These are phyloP conservation scores for Xerocomellus amylosporus DNA, from an alignment of 768 basidiomycete genomes.

Conservation along the genomic window DNA sequence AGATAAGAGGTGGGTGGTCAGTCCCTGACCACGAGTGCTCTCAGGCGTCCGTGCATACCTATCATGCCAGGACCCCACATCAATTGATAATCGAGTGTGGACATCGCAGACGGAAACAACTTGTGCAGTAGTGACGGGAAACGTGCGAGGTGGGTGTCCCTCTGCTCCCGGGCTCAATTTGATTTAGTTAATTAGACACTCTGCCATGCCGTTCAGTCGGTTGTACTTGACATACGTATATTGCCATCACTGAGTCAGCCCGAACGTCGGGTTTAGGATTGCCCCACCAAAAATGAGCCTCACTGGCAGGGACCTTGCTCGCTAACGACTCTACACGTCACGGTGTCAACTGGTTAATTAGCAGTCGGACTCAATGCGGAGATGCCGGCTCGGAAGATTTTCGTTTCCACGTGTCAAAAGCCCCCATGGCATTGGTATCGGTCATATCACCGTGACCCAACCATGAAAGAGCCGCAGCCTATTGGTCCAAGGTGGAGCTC, in stretches of 20 bases:
- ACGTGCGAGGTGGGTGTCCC: no score
- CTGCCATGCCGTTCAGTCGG: no score
- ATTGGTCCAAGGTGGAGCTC: constrained; percentile 70
- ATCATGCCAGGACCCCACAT: constrained; percentile 18
- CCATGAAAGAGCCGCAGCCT: constrained; percentile 46
- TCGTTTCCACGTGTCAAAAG: constrained; percentile 32
- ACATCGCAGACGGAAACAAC: constrained; percentile 6
- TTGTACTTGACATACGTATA: no score
- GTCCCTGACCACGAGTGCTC: neutral
- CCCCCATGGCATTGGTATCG: constrained; percentile 21
- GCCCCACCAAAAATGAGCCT: no score
- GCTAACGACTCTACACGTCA: no score
- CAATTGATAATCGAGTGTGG: neutral
- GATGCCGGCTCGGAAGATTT: constrained; percentile 34
- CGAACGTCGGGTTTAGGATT: no score
- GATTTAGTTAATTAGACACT: no score
- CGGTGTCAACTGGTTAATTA: no score
- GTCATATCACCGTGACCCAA: constrained; percentile 34
- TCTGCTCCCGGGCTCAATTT: no score
- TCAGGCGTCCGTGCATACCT: constrained; percentile 4
- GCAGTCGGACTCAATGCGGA: neutral
- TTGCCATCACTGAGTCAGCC: no score
- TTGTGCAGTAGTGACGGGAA: neutral
- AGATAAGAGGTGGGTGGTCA: constrained; percentile 21
- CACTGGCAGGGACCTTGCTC: no score